Evolutionary conservation across 78 protist species (phyloP).

Genomic region (Dictyostelium brefeldianum): DNA sequence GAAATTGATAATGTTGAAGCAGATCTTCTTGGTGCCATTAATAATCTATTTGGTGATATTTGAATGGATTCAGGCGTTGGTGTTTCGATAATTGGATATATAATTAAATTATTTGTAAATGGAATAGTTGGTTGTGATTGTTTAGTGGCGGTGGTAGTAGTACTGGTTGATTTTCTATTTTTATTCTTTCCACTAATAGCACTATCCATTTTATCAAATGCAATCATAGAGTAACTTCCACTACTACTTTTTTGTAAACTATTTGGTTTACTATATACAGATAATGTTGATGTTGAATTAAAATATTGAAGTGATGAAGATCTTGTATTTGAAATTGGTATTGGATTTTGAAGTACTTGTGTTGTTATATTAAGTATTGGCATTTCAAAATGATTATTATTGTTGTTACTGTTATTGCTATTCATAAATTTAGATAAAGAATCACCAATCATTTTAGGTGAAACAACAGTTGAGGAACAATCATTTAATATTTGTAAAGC

Average conservation of each 20-base stretch:
- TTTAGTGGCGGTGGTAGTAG: not conserved
- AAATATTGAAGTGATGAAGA: not conserved
- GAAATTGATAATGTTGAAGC: not conserved
- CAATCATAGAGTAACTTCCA: too few species aligned
- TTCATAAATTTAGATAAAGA: not conserved
- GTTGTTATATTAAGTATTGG: not conserved
- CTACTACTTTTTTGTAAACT: not conserved
- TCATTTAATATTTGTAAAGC: not conserved
- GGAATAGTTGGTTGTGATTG: not conserved
- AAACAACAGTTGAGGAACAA: not conserved
- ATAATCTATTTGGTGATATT: not conserved
- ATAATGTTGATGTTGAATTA: not conserved
- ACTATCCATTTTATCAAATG: not conserved
- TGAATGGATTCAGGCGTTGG: not conserved
- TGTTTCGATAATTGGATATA: not conserved
- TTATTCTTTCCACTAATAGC: not conserved
- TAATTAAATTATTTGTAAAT: not conserved
- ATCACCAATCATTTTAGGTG: not conserved
- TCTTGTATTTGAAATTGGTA: not conserved
- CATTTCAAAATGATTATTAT: conserved; percentile 2
- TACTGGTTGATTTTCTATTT: not conserved
- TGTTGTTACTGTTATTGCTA: not conserved
- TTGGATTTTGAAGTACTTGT: not conserved
- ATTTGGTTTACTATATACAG: not conserved
- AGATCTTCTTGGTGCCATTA: not conserved